A percentile compares a stretch with the other conserved stretches of the same genome.
phyloP scores from a whole-genome alignment of 176 grass and related monocot species.

The Oryza glaberrima region DNA sequence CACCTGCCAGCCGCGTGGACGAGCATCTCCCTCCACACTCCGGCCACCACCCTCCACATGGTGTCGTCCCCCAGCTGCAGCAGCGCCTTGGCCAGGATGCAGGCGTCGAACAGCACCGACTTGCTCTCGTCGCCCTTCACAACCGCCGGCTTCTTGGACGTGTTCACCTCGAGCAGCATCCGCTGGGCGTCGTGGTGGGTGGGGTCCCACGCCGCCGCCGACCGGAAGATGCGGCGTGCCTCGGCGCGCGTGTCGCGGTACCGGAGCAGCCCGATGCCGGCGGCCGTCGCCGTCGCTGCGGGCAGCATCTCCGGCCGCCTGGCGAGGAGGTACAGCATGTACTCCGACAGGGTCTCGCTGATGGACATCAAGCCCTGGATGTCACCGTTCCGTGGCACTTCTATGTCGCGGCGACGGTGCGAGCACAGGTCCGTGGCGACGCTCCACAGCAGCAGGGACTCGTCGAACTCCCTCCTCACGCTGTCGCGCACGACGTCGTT shows the following conservation, averaged over 20 bases:
- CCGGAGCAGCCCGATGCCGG: conserved; percentile 39
- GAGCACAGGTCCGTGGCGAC: conserved; percentile 50
- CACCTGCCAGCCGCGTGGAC: conserved; percentile 45
- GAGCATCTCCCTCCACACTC: conserved; percentile 51
- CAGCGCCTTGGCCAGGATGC: conserved; percentile 49
- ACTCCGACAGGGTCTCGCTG: conserved; percentile 38
- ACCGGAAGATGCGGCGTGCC: conserved; percentile 26
- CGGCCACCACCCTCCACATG: conserved; percentile 25
- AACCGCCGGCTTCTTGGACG: background rate
- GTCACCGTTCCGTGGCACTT: fast-evolving
- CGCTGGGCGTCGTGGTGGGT: fast-evolving
- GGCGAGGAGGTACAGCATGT: conserved; percentile 57
- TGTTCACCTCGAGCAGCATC: conserved; percentile 45
- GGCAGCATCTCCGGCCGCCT: conserved; percentile 51
- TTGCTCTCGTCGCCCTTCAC: conserved; percentile 48
- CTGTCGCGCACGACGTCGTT: background rate
- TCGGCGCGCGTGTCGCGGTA: conserved; percentile 51
- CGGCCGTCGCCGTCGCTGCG: background rate
- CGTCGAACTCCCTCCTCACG: conserved; percentile 2
- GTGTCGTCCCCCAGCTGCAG: background rate
- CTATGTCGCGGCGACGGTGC: background rate
- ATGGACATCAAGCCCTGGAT: background rate
- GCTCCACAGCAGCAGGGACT: conserved; percentile 48
- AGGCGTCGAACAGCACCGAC: conserved; percentile 52
- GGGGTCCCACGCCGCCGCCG: background rate